These are phyloP conservation scores for Marasmius fiardii DNA, from an alignment of 1,284 basidiomycete species.

Conservation along the genomic window DNA sequence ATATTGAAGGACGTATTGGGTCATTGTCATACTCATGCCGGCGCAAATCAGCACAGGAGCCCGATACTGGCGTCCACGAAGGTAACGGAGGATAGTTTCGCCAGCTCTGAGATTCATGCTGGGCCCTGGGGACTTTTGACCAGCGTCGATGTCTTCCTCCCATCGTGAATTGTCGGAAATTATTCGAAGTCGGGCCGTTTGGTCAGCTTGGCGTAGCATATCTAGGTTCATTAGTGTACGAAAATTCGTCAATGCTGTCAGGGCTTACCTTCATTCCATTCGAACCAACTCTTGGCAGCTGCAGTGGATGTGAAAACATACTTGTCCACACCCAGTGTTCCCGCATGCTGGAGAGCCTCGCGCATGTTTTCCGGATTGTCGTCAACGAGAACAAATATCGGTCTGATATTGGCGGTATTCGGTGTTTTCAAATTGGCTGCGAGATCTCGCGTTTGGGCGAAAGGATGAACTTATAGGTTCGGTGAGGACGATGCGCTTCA, in stretches of 20 bases:
- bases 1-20: slow-evolving; percentile 13
- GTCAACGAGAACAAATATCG: slow-evolving; percentile 20
- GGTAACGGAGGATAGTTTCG: slow-evolving; percentile 15
- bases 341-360: slow-evolving; percentile 9
- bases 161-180: slow-evolving; percentile 17
- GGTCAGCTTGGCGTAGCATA: slow-evolving; percentile 11
- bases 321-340: slow-evolving; percentile 11
- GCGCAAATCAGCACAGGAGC: slow-evolving; percentile 13
- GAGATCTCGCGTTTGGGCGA: background rate
- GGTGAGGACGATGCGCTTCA: background rate
- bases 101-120: slow-evolving; percentile 16
- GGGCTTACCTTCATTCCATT: slow-evolving; percentile 14
- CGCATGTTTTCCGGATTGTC: slow-evolving; percentile 14
- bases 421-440: background rate
- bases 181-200: slow-evolving; percentile 8
- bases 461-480: background rate
- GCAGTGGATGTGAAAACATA: slow-evolving; percentile 18
- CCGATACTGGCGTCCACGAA: slow-evolving; percentile 15
- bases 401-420: background rate
- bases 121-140: background rate
- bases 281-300: slow-evolving; percentile 18
- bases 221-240: background rate
- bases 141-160: slow-evolving; percentile 3
- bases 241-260: too few relatives aligned
- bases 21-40: slow-evolving; percentile 9